Evolutionary conservation across 805 yeast species (phyloP), one percentile per base, ranked within the genome.

Genomic region (Kodamaea nitidulidarum): DNA sequence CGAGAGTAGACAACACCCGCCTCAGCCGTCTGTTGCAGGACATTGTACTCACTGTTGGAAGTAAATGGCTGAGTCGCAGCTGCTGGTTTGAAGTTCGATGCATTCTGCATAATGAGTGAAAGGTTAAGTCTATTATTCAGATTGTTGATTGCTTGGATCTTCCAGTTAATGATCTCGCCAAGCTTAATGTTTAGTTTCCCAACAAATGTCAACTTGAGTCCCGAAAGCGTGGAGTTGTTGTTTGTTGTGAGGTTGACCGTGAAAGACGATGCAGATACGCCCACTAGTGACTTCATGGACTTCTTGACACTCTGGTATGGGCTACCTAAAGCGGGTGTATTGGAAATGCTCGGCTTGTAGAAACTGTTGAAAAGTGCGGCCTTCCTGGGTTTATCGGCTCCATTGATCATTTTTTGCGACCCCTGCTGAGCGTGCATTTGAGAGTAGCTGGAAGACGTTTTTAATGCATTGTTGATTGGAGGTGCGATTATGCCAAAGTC

Each of bases 101-200:
- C 43, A 37, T 60, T 59, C 40, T 57, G 64, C 15, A 60, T 57
- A 49, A 61, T 39, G 39, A 84, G 60, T 3, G 84, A 67, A 33
- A 84, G 55, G 39, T 76, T 73, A 44, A 82, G 59, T 12, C 67
- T 53, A 16, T 68, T 68, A n/a, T 59, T 47, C 1, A 84, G 73
- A 43, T 70, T 71, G 61, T 85, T 85, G 38, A 82, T 71, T 1
- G 83, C 78, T 48, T 79, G 84, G 10, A 85, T 67, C 35, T 71
- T 71, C 84, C 90, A 80, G 39, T 67, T 71, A 53, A 76, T 76
- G 2, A 69, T 65, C 29, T 76, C 72, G 2, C 93, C 91, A 7
- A 81, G 58, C 47, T 68, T 65, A 4, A 82, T 78, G 29, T 71
- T 67, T 4, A 82, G 73, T 8, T 76, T 75, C 0, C 95, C 93